Percentiles rank a stretch among this genome's conserved stretches.
Evolutionary conservation across 2,329 filamentous ascomycete genomes (phyloP).

Genomic region (Pseudogymnoascus sp.): DNA sequence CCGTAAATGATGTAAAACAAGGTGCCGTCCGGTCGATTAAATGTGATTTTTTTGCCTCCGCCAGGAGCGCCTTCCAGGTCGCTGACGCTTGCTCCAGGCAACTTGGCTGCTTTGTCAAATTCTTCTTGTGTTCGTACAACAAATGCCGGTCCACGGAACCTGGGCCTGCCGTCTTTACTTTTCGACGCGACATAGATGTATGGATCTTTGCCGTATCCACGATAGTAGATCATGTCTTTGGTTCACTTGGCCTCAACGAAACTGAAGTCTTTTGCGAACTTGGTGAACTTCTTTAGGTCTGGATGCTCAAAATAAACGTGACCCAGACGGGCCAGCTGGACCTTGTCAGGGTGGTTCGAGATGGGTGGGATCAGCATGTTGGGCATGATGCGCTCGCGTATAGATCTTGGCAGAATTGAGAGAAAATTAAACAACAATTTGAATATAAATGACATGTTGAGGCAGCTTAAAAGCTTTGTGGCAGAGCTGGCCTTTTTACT

Average conservation of each 20-base stretch:
- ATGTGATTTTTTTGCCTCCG: not conserved
- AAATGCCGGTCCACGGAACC: conserved; percentile 13
- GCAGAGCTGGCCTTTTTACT: no score
- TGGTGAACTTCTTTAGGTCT: conserved; percentile 22
- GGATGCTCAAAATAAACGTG: conserved; percentile 29
- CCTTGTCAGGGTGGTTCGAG: conserved; percentile 18
- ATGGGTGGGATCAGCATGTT: conserved; percentile 15
- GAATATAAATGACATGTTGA: no score
- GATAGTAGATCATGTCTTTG: conserved; percentile 12
- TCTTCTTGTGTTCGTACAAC: conserved; percentile 12
- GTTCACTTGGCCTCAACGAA: conserved; percentile 22
- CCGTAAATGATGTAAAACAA: conserved; percentile 16
- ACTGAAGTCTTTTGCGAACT: conserved; percentile 29
- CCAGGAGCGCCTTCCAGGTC: not conserved
- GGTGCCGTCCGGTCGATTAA: conserved; percentile 26
- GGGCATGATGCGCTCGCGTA: conserved; percentile 17
- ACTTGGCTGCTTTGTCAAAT: conserved; percentile 12
- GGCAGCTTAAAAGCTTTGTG: no score
- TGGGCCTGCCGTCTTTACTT: not conserved
- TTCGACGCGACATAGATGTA: conserved; percentile 14
- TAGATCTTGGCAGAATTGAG: conserved; percentile 13
- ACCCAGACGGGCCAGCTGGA: conserved; percentile 25
- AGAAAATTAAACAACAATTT: not conserved
- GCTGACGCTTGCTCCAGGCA: no score
- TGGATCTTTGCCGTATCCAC: conserved; percentile 14